Evolutionary conservation across 129 eudicot species (phyloP).

Genomic region (Erigeron canadensis): DNA sequence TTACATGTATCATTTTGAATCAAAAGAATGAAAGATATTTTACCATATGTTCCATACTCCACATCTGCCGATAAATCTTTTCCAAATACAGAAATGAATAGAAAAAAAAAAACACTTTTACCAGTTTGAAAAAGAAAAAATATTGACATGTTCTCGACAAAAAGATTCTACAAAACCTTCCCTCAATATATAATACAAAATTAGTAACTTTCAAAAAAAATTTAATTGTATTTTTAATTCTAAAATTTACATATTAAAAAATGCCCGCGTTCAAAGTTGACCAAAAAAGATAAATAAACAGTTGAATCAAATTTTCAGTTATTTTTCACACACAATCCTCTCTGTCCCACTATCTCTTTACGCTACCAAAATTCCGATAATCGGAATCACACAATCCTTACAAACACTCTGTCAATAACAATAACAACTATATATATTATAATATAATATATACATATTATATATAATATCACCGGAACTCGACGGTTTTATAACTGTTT

Average conservation of each 20-base stretch:
- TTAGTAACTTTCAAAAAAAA: too few species aligned
- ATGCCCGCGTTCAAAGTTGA: constrained; percentile 32
- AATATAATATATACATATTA: too few species aligned
- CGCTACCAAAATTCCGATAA: constrained; percentile 1
- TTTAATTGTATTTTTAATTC: too few species aligned
- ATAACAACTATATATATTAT: not conserved
- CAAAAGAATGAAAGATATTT: too few species aligned
- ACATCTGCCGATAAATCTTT: too few species aligned
- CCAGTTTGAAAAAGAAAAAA: too few species aligned
- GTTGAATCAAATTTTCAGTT: not conserved
- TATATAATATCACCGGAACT: constrained; percentile 11
- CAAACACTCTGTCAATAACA: constrained; percentile 3
- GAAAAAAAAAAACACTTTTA: too few species aligned
- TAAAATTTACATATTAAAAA: too few species aligned
- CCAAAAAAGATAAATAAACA: constrained; percentile 15
- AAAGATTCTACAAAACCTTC: constrained; percentile 3
- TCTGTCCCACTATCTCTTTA: not conserved
- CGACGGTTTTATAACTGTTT: not conserved
- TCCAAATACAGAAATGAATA: too few species aligned
- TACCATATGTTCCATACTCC: too few species aligned
- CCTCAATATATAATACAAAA: not conserved
- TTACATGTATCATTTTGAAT: too few species aligned
- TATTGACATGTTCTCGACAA: constrained; percentile 6
- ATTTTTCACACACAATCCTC: constrained; percentile 20
- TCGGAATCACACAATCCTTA: constrained; percentile 12